Base-by-base conservation (phyloP, 1,139 yeast species). In the Blastobotrys niveus region DNA sequence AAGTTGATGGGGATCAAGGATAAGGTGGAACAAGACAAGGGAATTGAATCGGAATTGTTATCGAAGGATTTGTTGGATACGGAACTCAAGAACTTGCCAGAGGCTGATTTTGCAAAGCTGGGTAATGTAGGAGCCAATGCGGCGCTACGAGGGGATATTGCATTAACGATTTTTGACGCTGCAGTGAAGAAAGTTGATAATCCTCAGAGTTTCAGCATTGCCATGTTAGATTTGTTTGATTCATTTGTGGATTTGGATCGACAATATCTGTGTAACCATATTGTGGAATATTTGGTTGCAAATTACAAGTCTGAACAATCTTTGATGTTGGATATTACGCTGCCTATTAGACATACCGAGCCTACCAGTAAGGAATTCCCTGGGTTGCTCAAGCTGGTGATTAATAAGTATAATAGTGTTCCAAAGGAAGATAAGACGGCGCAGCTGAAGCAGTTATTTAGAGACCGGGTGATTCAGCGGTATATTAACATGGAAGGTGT, bases 91-190 rank as follows among this genome's bases (percentile, higher is more conserved):
- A 74, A 76, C 46, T 71, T 88, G 52, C 96, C 96, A 0, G 96
- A 87, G 53, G 87, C 89, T 15, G 94, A 88, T 60, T 75, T 87
- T 73, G 81, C 80, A 53, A 81, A 86, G 76, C 70, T 89, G 52
- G 96, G 96, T 30, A 80, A 81, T 53, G 81, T 84, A 12, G 91
- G 83, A 43, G 79, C 87, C 21, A 89, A 88, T 58, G 96, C 96
- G 7, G 96, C 95, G 0, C 71, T 89, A 54, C 79, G 80, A 56
- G 96, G 97, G 47, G 96, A 88, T 60, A 79, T 89, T 45, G 93
- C 93, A 2, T 71, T 88, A 54, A 78, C 94, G 0, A 77, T 88
- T 19, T 88, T 77, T 59, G 96, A 88, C 61, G 73, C 84, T 36
- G 81, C 84, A 38, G 67, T 83, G 46, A 71, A 79, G 4, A 41